Evolutionary conservation across 768 basidiomycete species (phyloP), one percentile per base, ranked within the genome.

Genomic region (Astraeus odoratus): DNA sequence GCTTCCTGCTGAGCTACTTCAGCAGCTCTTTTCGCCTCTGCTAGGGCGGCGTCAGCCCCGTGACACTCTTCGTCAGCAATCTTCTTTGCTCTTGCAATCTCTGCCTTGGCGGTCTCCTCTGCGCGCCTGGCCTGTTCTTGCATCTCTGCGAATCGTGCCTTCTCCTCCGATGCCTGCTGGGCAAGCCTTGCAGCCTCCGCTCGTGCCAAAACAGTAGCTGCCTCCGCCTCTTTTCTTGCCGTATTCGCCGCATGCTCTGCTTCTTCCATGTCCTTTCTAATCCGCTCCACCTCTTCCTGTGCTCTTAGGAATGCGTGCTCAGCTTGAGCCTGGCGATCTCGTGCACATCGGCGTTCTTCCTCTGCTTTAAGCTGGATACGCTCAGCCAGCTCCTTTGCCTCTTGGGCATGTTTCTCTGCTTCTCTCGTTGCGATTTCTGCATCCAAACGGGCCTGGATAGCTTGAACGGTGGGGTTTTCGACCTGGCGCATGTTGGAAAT

Each of bases 1-100:
- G 51, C 36, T 19, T 60, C 54, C 24, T 57, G 50, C 2, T 51
- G 50, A 1, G 58, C 58, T 1, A n/a, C n/a, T 3, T 41, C 48
- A 2, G 47, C 35, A 16, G 16, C 24, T 8, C 49, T 43, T 19
- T 60, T 54, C 1, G 58, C 60, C 1, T 39, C 47, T 2, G 42
- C 51, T 33, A 35, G 60, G 0, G 44, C 51, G 1, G 45, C 47
- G 36, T 49, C 50, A 1, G 60, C 58, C 5, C 49, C 39, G 10
- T 38, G 46, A 12, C 49, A 51, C n/a, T 60, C 53, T n/a, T 51
- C 55, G 8, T 58, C 52, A 0, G 52, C 57, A 23, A 22, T 50
- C 13, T 37, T 15, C 37, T 27, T 22, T 23, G 16, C 38, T 25
- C 24, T 37, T 3, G 19, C 18, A 26, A 26, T 19, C 26, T 40